Evolutionary conservation across 2,329 filamentous ascomycete species (phyloP).

Genomic region (Massarina eburnea): DNA sequence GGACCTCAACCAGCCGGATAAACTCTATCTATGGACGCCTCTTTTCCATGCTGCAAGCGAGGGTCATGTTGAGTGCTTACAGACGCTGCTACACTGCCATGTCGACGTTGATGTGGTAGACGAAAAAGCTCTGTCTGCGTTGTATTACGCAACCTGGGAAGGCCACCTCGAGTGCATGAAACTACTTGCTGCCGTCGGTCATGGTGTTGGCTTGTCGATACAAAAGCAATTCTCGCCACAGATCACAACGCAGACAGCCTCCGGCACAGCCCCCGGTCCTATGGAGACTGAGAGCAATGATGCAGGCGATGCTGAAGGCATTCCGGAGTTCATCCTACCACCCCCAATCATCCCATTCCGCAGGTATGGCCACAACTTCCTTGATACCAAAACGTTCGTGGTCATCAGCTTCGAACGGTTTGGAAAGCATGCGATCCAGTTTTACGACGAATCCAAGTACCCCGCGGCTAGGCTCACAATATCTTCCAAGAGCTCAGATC

Average conservation of each 20-base stretch:
- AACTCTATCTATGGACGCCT: slow-evolving; percentile 96
- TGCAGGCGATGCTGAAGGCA: slow-evolving; percentile 80
- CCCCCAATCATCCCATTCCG: slow-evolving; percentile 94
- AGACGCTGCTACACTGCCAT: slow-evolving; percentile 76
- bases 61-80: slow-evolving; percentile 85
- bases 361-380: slow-evolving; percentile 95
- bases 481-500: slow-evolving; percentile 91
- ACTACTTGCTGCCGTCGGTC: slow-evolving; percentile 65
- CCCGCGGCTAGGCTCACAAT: slow-evolving; percentile 93
- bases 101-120: slow-evolving; percentile 80
- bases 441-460: slow-evolving; percentile 96
- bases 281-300: slow-evolving; percentile 62
- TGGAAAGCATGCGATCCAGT: slow-evolving; percentile 76
- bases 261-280: slow-evolving; percentile 42
- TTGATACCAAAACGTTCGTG: slow-evolving; percentile 95
- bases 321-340: slow-evolving; percentile 86
- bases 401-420: slow-evolving; percentile 85
- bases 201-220: slow-evolving; percentile 34
- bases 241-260: slow-evolving; percentile 41
- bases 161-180: slow-evolving; percentile 94
- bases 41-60: slow-evolving; percentile 96
- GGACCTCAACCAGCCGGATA: slow-evolving; percentile 89
- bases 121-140: slow-evolving; percentile 88
- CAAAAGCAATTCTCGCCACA: slow-evolving; percentile 44
- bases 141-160: slow-evolving; percentile 99